Conservation (phyloP, 2,329 filamentous ascomycete genomes). For the Aspergillus luchuensis region DNA sequence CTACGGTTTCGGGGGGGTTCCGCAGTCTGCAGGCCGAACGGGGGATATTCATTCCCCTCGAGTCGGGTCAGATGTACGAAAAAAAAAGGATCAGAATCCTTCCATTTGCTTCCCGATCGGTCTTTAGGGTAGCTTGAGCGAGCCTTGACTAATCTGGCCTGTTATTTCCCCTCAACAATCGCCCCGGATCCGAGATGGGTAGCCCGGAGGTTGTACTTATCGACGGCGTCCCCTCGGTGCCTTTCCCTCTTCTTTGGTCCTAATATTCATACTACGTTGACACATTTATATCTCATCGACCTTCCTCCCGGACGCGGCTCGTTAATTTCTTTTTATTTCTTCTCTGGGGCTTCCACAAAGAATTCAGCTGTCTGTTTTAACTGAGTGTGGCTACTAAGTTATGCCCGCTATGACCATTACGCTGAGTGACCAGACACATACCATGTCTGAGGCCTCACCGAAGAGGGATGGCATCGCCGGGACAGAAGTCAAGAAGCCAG, state of each 20-base stretch:
- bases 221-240: not conserved
- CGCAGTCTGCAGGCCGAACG: not conserved
- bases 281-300: not conserved
- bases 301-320: not conserved
- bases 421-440: not conserved
- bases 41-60: not conserved
- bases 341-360: not conserved
- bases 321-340: too few species aligned
- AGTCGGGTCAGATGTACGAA: conserved; percentile 2
- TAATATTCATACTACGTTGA: not conserved
- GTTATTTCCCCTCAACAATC: not conserved
- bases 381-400: not conserved
- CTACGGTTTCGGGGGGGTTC: not conserved
- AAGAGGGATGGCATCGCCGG: not conserved
- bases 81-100: conserved; percentile 9
- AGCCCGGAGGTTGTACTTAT: not conserved
- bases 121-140: not conserved
- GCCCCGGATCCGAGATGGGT: conserved; percentile 2
- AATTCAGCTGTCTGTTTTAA: not conserved
- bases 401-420: not conserved
- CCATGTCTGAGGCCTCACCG: not conserved
- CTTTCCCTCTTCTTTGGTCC: not conserved
- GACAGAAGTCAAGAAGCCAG: not conserved
- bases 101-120: conserved; percentile 5
- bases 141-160: conserved; percentile 4